Evolutionary conservation across 768 basidiomycete species (phyloP).

Genomic region (Tricholoma terreum): DNA sequence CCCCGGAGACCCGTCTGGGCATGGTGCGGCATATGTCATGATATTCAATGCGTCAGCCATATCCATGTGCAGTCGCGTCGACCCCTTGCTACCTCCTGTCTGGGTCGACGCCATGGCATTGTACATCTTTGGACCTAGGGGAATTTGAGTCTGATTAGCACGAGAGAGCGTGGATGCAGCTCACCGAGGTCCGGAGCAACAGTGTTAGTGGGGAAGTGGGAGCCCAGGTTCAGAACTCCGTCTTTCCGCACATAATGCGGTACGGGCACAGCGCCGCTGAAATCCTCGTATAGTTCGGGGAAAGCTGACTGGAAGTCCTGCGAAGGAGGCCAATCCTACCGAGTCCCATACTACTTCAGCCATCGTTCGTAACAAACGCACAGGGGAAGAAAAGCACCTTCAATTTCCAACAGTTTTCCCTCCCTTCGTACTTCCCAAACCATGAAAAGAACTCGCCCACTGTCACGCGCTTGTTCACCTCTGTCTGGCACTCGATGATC

Average conservation of each 20-base stretch:
- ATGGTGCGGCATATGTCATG: conserved; percentile 69
- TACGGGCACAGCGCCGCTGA: conserved; percentile 77
- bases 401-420: conserved; percentile 65
- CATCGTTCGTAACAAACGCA: neutral
- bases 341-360: neutral
- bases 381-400: conserved; percentile 45
- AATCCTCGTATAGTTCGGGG: conserved; percentile 85
- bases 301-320: conserved; percentile 81
- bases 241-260: conserved; percentile 90
- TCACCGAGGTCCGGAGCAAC: conserved; percentile 77
- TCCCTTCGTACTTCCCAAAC: conserved; percentile 68
- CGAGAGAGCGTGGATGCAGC: conserved; percentile 21
- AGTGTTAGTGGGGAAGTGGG: conserved; percentile 82
- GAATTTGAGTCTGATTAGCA: conserved; percentile 5
- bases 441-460: conserved; percentile 76
- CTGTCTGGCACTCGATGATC: conserved; percentile 81
- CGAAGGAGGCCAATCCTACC: conserved; percentile 89
- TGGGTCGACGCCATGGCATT: conserved; percentile 80
- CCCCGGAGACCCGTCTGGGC: conserved; percentile 62
- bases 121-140: conserved; percentile 89
- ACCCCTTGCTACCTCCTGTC: conserved; percentile 67
- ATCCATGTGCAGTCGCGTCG: conserved; percentile 90
- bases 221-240: conserved; percentile 83
- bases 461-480: conserved; percentile 56
- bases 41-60: conserved; percentile 93